Conservation (phyloP, 1,139 yeast genomes). For the Taiozyma onychis region DNA sequence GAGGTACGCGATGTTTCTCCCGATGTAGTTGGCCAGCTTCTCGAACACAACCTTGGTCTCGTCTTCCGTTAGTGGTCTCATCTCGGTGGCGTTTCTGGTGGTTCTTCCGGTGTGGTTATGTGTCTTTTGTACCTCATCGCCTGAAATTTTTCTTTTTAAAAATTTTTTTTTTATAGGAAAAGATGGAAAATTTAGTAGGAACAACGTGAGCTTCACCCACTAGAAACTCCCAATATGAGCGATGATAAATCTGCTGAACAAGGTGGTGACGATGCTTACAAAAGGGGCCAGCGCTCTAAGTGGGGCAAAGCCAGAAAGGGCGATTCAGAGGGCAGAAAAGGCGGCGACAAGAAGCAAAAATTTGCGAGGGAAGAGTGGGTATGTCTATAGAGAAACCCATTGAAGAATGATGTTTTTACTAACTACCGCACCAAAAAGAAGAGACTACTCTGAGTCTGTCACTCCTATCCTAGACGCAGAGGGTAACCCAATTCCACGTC, state of each 20-base stretch:
- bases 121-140: not conserved
- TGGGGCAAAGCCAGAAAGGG: slow-evolving; percentile 43
- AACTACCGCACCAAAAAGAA: slow-evolving; percentile 2
- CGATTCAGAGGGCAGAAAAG: slow-evolving; percentile 32
- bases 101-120: not conserved
- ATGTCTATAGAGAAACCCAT: slow-evolving; percentile 1
- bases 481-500: slow-evolving; percentile 50
- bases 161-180: not conserved
- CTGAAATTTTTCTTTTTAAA: not conserved
- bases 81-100: slow-evolving; percentile 23
- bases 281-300: slow-evolving; percentile 40
- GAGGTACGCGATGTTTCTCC: slow-evolving; percentile 83
- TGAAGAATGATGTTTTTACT: slow-evolving; percentile 1
- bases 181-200: not conserved
- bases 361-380: slow-evolving; percentile 42
- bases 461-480: slow-evolving; percentile 48
- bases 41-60: slow-evolving; percentile 96
- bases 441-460: slow-evolving; percentile 10
- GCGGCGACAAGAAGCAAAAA: slow-evolving; percentile 31
- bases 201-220: slow-evolving; percentile 7
- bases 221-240: slow-evolving; percentile 3
- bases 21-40: slow-evolving; percentile 92
- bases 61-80: slow-evolving; percentile 96
- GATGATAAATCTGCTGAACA: slow-evolving; percentile 4
- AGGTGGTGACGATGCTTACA: slow-evolving; percentile 30